Evolutionary conservation across 768 basidiomycete genomes (phyloP).

Genomic region (Kwoniella dendrophila): DNA sequence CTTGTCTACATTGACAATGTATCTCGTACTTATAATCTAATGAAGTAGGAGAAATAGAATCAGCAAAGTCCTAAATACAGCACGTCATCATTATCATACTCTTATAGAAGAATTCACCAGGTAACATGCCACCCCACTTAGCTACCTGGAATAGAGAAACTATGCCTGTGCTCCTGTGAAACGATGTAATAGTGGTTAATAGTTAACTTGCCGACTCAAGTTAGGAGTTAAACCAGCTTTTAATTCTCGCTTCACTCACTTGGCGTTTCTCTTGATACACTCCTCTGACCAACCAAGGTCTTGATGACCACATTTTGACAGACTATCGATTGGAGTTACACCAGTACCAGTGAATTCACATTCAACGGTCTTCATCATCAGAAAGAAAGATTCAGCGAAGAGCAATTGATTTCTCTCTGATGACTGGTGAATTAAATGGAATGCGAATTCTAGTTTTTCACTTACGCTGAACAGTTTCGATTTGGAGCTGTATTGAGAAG

Average conservation of each 20-base stretch:
- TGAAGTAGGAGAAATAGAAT: not conserved
- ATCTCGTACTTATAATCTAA: not conserved
- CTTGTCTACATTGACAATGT: not conserved
- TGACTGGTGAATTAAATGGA: not conserved
- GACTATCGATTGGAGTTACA: constrained; percentile 69
- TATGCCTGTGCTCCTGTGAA: constrained; percentile 74
- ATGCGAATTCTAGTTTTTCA: too few species aligned
- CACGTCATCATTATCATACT: not conserved
- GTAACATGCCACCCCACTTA: constrained; percentile 3
- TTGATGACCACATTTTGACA: constrained; percentile 81
- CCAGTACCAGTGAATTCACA: constrained; percentile 92
- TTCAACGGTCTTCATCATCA: constrained; percentile 59
- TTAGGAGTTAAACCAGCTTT: too few species aligned
- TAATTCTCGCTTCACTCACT: constrained; percentile 44
- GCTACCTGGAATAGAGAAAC: not conserved
- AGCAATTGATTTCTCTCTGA: not conserved
- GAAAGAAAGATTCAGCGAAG: not conserved
- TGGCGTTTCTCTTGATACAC: constrained; percentile 66
- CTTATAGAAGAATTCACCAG: not conserved
- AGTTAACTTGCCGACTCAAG: not conserved
- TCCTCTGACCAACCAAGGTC: constrained; percentile 78
- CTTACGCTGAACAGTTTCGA: constrained; percentile 77
- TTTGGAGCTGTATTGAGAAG: constrained; percentile 63
- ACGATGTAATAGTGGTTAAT: not conserved
- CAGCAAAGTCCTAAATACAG: too few species aligned